phyloP scores from a whole-genome alignment of 371 early-diverging fungal genomes.

The Mortierella sp. region DNA sequence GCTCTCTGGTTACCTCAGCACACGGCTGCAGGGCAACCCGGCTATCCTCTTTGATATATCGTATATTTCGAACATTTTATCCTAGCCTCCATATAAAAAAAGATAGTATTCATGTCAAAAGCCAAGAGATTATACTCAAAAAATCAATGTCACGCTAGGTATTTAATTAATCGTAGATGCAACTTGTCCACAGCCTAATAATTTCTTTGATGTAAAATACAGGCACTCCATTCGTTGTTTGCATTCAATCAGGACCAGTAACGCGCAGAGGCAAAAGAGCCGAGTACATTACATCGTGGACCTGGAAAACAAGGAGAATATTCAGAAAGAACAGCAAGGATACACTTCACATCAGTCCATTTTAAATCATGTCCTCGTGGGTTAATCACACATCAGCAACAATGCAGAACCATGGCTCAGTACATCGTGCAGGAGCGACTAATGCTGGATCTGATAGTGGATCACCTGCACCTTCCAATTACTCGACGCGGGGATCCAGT shows the following conservation, averaged over 20 bases:
- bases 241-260: slow-evolving; percentile 2
- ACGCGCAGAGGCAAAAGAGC: background rate
- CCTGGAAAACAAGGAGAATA: background rate
- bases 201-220: no score
- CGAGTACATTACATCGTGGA: background rate
- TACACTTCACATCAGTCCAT: background rate
- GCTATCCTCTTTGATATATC: no score
- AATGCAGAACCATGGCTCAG: slow-evolving; percentile 26
- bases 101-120: no score
- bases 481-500: slow-evolving; percentile 19
- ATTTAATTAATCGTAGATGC: background rate
- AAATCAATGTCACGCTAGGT: background rate
- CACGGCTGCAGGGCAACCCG: no score
- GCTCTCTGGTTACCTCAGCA: no score
- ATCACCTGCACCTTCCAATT: slow-evolving; percentile 26
- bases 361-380: slow-evolving; percentile 28
- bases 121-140: no score
- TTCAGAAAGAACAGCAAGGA: background rate
- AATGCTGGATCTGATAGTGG: slow-evolving; percentile 18
- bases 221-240: background rate
- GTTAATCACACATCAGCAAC: slow-evolving; percentile 40
- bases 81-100: no score
- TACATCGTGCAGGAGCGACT: background rate
- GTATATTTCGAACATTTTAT: no score
- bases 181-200: background rate